phyloP scores from a whole-genome alignment of 164 flowering plant species.

The Taxillus chinensis region DNA sequence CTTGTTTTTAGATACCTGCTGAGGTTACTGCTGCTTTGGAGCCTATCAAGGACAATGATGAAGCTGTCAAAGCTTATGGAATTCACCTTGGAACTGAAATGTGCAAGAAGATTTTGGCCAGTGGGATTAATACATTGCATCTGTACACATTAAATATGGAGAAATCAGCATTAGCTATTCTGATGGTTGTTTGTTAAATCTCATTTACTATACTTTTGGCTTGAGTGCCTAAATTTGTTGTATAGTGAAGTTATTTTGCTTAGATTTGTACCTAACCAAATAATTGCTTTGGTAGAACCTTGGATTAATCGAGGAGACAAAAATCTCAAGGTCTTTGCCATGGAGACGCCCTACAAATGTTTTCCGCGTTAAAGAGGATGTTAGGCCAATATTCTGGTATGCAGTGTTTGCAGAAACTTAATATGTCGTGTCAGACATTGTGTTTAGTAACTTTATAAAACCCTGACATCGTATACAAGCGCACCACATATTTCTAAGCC shows the following conservation, averaged over 20 bases:
- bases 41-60: constrained; percentile 95
- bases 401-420: constrained; percentile 1
- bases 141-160: constrained; percentile 97
- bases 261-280: neutral
- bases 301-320: constrained; percentile 83
- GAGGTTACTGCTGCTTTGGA: constrained; percentile 82
- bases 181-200: constrained; percentile 41
- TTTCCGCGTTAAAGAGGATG: constrained; percentile 79
- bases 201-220: neutral
- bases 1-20: constrained; percentile 46
- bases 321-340: constrained; percentile 73
- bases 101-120: constrained; percentile 91
- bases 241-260: neutral
- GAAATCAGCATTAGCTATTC: constrained; percentile 81
- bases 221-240: constrained; percentile 1
- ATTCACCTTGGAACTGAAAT: constrained; percentile 95
- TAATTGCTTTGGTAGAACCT: constrained; percentile 54
- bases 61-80: constrained; percentile 86
- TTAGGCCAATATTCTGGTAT: constrained; percentile 95
- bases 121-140: constrained; percentile 82
- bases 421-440: too few relatives aligned
- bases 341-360: constrained; percentile 90
- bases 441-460: too few relatives aligned
- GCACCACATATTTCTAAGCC: too few relatives aligned
- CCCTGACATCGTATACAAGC: too few relatives aligned